Evolutionary conservation across 306 rosid genomes (phyloP).

Genomic region (Quercus cerris): DNA sequence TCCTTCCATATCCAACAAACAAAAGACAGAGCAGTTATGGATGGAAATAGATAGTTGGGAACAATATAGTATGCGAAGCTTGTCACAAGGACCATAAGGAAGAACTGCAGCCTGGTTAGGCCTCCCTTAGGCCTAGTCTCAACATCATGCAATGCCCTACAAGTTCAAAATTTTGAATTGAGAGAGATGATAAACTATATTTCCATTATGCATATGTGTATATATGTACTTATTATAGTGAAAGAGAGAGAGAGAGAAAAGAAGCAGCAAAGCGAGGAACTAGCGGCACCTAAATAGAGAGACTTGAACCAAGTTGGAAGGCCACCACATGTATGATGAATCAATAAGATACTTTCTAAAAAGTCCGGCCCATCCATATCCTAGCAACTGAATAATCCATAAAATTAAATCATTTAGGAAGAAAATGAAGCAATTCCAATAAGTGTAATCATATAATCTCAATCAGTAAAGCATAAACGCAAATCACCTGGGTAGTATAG

Average conservation of each 20-base stretch:
- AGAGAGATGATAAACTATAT: neutral
- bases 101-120: conserved; percentile 72
- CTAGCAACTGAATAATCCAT: conserved; percentile 61
- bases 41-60: conserved; percentile 72
- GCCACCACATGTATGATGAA: conserved; percentile 99
- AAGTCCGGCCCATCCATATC: conserved; percentile 92
- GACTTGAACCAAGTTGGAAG: conserved; percentile 74
- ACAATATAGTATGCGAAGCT: conserved; percentile 72
- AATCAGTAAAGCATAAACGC: neutral
- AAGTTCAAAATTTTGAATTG: neutral
- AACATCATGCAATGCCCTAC: conserved; percentile 81
- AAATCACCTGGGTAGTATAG: conserved; percentile 67
- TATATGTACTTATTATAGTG: too few species aligned
- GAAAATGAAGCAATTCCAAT: neutral
- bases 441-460: too few species aligned
- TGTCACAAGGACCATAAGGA: conserved; percentile 42
- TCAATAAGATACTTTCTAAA: conserved; percentile 74
- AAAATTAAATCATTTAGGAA: neutral
- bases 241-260: too few species aligned
- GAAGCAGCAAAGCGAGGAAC: neutral
- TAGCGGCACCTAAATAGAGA: conserved; percentile 70
- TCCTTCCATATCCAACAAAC: conserved; percentile 72
- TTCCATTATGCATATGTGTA: too few species aligned
- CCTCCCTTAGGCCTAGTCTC: conserved; percentile 73
- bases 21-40: conserved; percentile 51